Evolutionary conservation across 2,329 filamentous ascomycete genomes (phyloP).

Genomic region (Juglanconis sp.): DNA sequence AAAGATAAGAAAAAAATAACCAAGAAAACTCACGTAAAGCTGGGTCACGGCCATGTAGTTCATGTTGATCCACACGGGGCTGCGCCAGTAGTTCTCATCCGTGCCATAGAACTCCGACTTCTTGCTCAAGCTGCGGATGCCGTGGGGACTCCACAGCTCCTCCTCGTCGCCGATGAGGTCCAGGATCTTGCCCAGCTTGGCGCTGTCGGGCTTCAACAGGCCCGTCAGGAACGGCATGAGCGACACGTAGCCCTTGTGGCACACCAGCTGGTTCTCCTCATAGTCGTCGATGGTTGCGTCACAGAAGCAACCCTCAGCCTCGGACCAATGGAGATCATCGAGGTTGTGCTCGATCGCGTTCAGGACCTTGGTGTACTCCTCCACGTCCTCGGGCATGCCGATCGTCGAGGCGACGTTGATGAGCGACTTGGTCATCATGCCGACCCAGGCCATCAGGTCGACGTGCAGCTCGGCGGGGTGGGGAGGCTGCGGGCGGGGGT

Average conservation of each 20-base stretch:
- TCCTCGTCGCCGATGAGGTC: constrained; percentile 76
- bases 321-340: constrained; percentile 89
- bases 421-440: constrained; percentile 89
- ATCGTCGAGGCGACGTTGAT: constrained; percentile 74
- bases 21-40: constrained; percentile 62
- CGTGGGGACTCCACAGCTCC: constrained; percentile 85
- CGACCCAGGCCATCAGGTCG: constrained; percentile 94
- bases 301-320: constrained; percentile 78
- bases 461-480: constrained; percentile 95
- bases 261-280: constrained; percentile 84
- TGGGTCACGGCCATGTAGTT: constrained; percentile 84
- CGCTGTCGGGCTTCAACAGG: constrained; percentile 69
- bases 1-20: background rate
- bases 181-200: constrained; percentile 70
- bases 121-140: constrained; percentile 86
- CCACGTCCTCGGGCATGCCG: constrained; percentile 71
- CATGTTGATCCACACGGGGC: constrained; percentile 92
- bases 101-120: constrained; percentile 81
- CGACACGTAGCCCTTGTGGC: constrained; percentile 94
- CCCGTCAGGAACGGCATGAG: constrained; percentile 90
- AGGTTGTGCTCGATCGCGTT: constrained; percentile 81
- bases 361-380: constrained; percentile 68
- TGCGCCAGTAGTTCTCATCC: constrained; percentile 95
- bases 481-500: constrained; percentile 87
- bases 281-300: constrained; percentile 94